Evolutionary conservation across 768 basidiomycete genomes (phyloP).

Genomic region (Leucocoprinus leucothites): DNA sequence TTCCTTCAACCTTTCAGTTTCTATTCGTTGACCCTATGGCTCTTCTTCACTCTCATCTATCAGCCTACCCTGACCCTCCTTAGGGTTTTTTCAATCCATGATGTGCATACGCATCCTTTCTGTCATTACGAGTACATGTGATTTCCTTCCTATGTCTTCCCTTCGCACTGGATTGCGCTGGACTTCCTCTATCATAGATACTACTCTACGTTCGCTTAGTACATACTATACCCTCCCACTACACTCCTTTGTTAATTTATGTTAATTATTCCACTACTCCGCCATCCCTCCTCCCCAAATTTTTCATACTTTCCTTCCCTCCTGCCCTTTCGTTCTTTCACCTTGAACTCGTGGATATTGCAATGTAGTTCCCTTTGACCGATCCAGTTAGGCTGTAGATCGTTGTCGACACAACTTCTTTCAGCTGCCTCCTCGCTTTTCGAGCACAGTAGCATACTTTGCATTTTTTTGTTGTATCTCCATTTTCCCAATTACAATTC

Average conservation of each 20-base stretch:
- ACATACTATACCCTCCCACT: neutral
- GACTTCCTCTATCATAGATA: neutral
- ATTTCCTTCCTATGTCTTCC: neutral
- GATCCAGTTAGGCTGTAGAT: neutral
- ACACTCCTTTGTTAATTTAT: constrained; percentile 11
- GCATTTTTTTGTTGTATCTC: no score
- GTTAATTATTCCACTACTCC: neutral
- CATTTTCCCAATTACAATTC: no score
- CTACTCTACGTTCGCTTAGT: constrained; percentile 5
- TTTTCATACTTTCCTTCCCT: constrained; percentile 7
- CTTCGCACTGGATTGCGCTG: constrained; percentile 4
- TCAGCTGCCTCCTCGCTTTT: neutral
- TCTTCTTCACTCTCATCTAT: constrained; percentile 8
- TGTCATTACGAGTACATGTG: constrained; percentile 15
- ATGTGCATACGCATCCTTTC: constrained; percentile 11
- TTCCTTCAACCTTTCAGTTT: neutral
- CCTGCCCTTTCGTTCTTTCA: neutral
- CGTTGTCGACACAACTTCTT: neutral
- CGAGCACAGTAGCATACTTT: no score
- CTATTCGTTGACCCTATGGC: constrained; percentile 10
- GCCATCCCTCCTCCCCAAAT: neutral
- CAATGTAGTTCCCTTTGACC: neutral
- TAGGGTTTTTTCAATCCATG: constrained; percentile 1
- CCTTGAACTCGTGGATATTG: neutral
- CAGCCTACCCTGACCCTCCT: constrained; percentile 5